phyloP scores from a whole-genome alignment of 2,329 filamentous ascomycete species.

The Alternaria postmessia region DNA sequence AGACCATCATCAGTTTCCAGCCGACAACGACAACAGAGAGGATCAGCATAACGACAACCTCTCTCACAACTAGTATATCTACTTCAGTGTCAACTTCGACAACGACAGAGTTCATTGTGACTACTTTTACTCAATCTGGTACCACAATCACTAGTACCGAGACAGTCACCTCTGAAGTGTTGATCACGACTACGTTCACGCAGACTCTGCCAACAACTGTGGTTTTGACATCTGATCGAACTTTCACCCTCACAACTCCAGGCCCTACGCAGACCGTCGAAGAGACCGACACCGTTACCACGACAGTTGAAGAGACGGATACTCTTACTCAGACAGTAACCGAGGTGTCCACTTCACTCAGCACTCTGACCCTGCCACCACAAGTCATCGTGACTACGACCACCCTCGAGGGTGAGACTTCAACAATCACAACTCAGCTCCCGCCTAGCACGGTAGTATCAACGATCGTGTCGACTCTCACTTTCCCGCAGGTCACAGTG shows the following conservation, averaged over 20 bases:
- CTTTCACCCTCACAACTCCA: slow-evolving; percentile 6
- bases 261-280: slow-evolving; percentile 17
- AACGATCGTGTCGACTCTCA: slow-evolving; percentile 32
- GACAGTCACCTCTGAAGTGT: slow-evolving; percentile 1
- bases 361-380: slow-evolving; percentile 28
- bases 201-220: slow-evolving; percentile 17
- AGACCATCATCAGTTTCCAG: slow-evolving; percentile 8
- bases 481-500: slow-evolving; percentile 14
- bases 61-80: slow-evolving; percentile 7
- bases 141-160: slow-evolving; percentile 3
- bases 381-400: slow-evolving; percentile 26
- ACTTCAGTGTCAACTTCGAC: slow-evolving; percentile 14
- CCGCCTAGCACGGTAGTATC: slow-evolving; percentile 27
- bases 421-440: slow-evolving; percentile 22
- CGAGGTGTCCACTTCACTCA: slow-evolving; percentile 27
- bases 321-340: slow-evolving; percentile 23
- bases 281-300: slow-evolving; percentile 8
- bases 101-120: slow-evolving; percentile 6
- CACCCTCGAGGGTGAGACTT: slow-evolving; percentile 24
- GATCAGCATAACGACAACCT: slow-evolving; percentile 9
- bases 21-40: slow-evolving; percentile 13
- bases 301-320: slow-evolving; percentile 10
- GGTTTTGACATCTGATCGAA: slow-evolving; percentile 10
- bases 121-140: slow-evolving; percentile 9
- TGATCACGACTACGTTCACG: slow-evolving; percentile 10